Conservation (phyloP, 225 moss, liverwort and hornwort genomes). For the Physcomitrellopsis africana region DNA sequence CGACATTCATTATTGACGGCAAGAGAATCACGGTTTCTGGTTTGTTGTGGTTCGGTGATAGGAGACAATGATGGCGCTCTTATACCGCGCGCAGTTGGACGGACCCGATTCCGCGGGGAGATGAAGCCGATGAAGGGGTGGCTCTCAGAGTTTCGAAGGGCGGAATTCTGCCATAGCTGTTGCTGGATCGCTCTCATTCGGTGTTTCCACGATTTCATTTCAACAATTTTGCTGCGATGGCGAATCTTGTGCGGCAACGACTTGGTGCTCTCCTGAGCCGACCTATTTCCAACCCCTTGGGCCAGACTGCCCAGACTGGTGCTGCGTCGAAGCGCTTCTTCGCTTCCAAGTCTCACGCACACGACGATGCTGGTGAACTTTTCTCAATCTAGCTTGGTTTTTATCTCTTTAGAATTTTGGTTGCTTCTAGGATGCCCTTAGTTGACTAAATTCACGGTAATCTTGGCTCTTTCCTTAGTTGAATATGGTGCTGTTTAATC, state of each 20-base stretch:
- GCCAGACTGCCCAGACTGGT: conserved; percentile 28
- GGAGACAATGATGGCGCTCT: too few species aligned
- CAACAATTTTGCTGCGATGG: conserved; percentile 37
- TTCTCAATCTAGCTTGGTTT: neutral
- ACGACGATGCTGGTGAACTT: conserved; percentile 44
- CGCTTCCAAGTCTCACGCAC: conserved; percentile 47
- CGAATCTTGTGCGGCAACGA: conserved; percentile 51
- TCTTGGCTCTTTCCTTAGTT: neutral
- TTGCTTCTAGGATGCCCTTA: neutral
- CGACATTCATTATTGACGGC: too few species aligned
- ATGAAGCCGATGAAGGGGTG: too few species aligned
- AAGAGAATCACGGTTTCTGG: too few species aligned
- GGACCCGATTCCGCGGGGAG: too few species aligned
- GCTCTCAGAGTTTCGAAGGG: too few species aligned
- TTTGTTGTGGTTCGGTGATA: too few species aligned
- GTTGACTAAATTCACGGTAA: neutral
- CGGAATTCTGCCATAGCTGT: too few species aligned
- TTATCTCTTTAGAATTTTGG: neutral
- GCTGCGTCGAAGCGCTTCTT: conserved; percentile 45
- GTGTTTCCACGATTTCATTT: neutral
- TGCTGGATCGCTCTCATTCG: neutral
- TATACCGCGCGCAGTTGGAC: too few species aligned
- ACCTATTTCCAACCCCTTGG: conserved; percentile 22
- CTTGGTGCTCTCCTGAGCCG: conserved; percentile 48
- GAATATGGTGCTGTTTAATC: neutral